Percentiles rank a stretch among this genome's conserved stretches.
These are phyloP conservation scores for Aspergillus uvarum DNA, from an alignment of 2,329 filamentous ascomycete genomes.

Conservation along the genomic window DNA sequence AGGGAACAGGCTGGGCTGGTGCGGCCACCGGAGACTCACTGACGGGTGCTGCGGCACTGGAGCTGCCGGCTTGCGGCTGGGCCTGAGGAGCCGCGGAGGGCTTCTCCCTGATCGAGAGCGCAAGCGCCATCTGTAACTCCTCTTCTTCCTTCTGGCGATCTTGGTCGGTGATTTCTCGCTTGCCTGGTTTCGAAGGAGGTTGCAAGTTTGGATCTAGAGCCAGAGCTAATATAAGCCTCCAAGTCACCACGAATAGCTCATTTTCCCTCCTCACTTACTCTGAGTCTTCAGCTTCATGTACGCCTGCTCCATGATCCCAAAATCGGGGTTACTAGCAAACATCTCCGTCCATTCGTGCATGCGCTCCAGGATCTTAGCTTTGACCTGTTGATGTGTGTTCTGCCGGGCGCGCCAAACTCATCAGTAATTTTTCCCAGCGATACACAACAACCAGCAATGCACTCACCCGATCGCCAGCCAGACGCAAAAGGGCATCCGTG, in stretches of 20 bases:
- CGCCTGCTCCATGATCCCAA: conserved; percentile 96
- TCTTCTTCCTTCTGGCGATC: conserved; percentile 96
- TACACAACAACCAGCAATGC: neutral
- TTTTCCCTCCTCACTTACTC: conserved; percentile 45
- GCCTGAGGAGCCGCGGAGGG: conserved; percentile 39
- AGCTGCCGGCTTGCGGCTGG: conserved; percentile 38
- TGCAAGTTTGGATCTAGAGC: conserved; percentile 81
- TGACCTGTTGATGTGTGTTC: conserved; percentile 95
- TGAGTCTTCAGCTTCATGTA: conserved; percentile 80
- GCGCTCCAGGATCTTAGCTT: conserved; percentile 92
- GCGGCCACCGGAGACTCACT: conserved; percentile 44
- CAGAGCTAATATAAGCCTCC: conserved; percentile 30
- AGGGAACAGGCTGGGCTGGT: conserved; percentile 59
- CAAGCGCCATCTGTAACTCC: conserved; percentile 93
- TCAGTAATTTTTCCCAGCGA: neutral
- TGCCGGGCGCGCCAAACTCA: conserved; percentile 23
- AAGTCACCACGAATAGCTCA: neutral
- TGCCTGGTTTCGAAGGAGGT: conserved; percentile 87
- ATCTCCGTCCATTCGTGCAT: conserved; percentile 97
- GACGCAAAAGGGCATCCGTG: conserved; percentile 85
- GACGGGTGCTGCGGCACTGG: conserved; percentile 38
- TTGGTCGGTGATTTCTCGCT: conserved; percentile 83
- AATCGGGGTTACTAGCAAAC: conserved; percentile 83
- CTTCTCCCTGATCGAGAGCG: conserved; percentile 88
- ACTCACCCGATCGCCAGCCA: conserved; percentile 76